A percentile compares a stretch with the other conserved stretches of the same genome.
Evolutionary conservation across 164 flowering plant genomes (phyloP).

Genomic region (Santalum album): DNA sequence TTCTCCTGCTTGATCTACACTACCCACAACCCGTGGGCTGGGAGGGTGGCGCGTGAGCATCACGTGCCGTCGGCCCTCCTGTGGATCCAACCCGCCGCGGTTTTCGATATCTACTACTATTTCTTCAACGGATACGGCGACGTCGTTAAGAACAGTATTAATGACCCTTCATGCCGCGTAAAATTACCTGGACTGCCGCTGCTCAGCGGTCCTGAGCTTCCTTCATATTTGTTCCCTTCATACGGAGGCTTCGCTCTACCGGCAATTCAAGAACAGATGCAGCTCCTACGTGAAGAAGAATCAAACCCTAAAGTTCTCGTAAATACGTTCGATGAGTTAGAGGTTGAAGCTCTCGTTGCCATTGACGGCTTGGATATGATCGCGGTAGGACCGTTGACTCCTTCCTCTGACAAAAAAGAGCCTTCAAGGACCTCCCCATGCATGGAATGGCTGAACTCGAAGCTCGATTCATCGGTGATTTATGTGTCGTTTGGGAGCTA

Average conservation of each 20-base stretch:
- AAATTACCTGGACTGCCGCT: constrained; percentile 27
- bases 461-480: constrained; percentile 25
- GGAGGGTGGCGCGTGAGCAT: constrained; percentile 24
- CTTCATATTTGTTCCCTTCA: constrained; percentile 23
- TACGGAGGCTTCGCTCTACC: neutral
- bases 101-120: constrained; percentile 28
- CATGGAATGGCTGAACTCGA: constrained; percentile 27
- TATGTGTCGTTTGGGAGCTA: constrained; percentile 38
- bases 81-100: constrained; percentile 36
- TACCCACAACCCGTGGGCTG: constrained; percentile 37
- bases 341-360: constrained; percentile 22
- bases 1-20: constrained; percentile 34
- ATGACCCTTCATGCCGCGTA: constrained; percentile 11
- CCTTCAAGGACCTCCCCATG: no score
- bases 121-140: constrained; percentile 25
- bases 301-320: constrained; percentile 24
- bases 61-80: constrained; percentile 25
- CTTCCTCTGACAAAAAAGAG: constrained; percentile 24
- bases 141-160: neutral
- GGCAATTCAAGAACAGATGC: constrained; percentile 11
- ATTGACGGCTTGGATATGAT: constrained; percentile 15
- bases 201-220: constrained; percentile 22
- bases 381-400: constrained; percentile 41
- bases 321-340: constrained; percentile 35
- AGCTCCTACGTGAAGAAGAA: constrained; percentile 6